A percentile compares a stretch with the other conserved stretches of the same genome.
Conservation (phyloP, 2,329 filamentous ascomycete species). For the Nigrospora oryzae region DNA sequence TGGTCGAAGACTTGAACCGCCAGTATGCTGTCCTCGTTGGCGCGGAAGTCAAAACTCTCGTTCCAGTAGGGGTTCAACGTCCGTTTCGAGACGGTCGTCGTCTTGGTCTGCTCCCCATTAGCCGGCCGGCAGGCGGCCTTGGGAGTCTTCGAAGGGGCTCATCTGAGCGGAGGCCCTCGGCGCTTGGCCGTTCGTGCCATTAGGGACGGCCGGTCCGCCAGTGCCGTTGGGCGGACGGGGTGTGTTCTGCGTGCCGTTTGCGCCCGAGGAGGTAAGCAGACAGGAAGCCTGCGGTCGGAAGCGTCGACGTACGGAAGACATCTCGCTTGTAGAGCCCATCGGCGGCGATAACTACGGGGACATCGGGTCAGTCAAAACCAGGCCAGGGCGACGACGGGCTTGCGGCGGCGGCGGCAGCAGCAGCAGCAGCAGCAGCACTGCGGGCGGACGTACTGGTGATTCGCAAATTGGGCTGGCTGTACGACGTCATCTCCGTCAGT, state of each 20-base stretch:
- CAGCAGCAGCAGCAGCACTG: slow-evolving; percentile 4
- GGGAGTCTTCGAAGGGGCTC: slow-evolving; percentile 93
- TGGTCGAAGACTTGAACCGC: slow-evolving; percentile 99
- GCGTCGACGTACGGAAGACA: slow-evolving; percentile 82
- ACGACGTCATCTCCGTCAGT: slow-evolving; percentile 18
- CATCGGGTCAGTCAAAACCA: slow-evolving; percentile 22
- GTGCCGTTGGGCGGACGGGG: slow-evolving; percentile 37
- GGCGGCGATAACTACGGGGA: slow-evolving; percentile 78
- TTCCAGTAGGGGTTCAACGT: slow-evolving; percentile 99
- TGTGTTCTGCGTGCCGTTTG: slow-evolving; percentile 33
- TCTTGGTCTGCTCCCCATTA: slow-evolving; percentile 96
- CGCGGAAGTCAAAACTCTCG: slow-evolving; percentile 92
- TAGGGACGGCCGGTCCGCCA: too few species aligned
- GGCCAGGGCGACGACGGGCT: neutral
- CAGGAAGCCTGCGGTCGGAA: neutral
- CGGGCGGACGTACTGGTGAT: slow-evolving; percentile 67
- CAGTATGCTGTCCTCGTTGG: slow-evolving; percentile 90
- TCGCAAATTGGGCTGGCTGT: slow-evolving; percentile 76
- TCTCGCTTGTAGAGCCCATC: slow-evolving; percentile 98
- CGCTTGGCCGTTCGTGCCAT: slow-evolving; percentile 20
- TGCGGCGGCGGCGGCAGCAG: slow-evolving; percentile 7
- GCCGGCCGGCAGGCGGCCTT: slow-evolving; percentile 82
- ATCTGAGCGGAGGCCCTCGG: slow-evolving; percentile 47
- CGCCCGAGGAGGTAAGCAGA: slow-evolving; percentile 30
- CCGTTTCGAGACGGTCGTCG: slow-evolving; percentile 94